Evolutionary conservation across 148 eudicot species (phyloP).

Genomic region (Vaccinium myrtillus): DNA sequence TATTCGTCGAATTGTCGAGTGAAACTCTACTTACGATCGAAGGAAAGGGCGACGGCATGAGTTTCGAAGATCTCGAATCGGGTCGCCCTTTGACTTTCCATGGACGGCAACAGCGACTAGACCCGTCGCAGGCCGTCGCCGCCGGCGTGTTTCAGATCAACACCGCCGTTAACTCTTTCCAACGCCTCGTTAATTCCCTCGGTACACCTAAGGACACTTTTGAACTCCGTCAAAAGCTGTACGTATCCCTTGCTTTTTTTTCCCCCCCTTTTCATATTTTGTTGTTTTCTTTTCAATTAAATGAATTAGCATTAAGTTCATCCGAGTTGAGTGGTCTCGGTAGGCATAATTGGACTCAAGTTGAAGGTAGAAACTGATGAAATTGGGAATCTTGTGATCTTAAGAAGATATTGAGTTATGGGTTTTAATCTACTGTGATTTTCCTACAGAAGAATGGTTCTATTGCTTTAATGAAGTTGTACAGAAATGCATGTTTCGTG

Average conservation of each 20-base stretch:
- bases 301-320: not conserved
- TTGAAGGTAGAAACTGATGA: not conserved
- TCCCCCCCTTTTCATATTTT: not conserved
- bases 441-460: not conserved
- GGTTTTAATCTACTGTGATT: not conserved
- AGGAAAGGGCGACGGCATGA: conserved; percentile 28
- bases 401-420: not conserved
- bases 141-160: conserved; percentile 56
- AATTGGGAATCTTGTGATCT: not conserved
- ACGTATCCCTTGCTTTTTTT: conserved; percentile 7
- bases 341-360: not conserved
- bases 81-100: conserved; percentile 28
- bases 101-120: conserved; percentile 24
- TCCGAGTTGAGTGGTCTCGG: not conserved
- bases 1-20: not conserved
- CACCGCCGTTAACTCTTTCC: conserved; percentile 54
- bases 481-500: not conserved
- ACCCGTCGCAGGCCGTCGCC: conserved; percentile 46
- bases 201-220: conserved; percentile 67
- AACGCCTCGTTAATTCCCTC: conserved; percentile 50
- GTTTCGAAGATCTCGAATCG: conserved; percentile 51
- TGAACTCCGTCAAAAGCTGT: conserved; percentile 57
- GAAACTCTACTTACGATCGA: conserved; percentile 2
- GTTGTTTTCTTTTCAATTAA: not conserved
- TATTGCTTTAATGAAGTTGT: not conserved